Percentiles rank a stretch among this genome's conserved stretches.
phyloP scores from a whole-genome alignment of 208 protist genomes.

The Wallacemonas sp. region DNA sequence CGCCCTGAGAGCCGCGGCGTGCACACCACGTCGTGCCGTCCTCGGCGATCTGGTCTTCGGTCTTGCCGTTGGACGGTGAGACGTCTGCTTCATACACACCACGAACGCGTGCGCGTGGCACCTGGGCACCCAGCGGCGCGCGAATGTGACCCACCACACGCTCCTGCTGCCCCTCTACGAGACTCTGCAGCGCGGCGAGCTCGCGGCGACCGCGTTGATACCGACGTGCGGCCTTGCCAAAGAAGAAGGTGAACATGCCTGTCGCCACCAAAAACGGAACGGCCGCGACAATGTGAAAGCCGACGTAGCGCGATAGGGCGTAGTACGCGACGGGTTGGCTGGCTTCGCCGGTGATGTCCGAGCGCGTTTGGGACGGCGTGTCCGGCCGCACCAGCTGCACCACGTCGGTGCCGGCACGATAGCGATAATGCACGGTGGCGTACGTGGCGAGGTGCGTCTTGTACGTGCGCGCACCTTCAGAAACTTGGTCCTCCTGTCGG shows the following conservation, averaged over 20 bases:
- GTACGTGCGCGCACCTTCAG: neutral
- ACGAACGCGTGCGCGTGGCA: neutral
- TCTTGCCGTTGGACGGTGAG: neutral
- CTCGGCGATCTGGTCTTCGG: neutral
- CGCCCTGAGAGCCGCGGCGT: neutral
- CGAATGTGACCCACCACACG: slow-evolving; percentile 6
- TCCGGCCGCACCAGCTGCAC: neutral
- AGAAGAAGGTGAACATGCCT: neutral
- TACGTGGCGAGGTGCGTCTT: neutral
- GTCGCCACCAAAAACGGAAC: neutral
- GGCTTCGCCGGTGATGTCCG: neutral
- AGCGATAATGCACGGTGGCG: neutral
- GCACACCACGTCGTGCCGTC: neutral
- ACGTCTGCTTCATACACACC: neutral
- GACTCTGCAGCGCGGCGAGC: neutral
- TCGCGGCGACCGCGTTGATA: neutral
- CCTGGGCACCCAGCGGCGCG: neutral
- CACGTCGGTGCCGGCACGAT: neutral
- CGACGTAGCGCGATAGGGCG: neutral
- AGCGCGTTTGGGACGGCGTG: neutral
- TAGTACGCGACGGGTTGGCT: neutral
- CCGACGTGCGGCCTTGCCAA: neutral
- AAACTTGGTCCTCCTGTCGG: neutral
- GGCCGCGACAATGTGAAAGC: neutral
- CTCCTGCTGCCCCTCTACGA: neutral